These are phyloP conservation scores for Talaromyces liani DNA, from an alignment of 495 filamentous ascomycete species.

Conservation along the genomic window DNA sequence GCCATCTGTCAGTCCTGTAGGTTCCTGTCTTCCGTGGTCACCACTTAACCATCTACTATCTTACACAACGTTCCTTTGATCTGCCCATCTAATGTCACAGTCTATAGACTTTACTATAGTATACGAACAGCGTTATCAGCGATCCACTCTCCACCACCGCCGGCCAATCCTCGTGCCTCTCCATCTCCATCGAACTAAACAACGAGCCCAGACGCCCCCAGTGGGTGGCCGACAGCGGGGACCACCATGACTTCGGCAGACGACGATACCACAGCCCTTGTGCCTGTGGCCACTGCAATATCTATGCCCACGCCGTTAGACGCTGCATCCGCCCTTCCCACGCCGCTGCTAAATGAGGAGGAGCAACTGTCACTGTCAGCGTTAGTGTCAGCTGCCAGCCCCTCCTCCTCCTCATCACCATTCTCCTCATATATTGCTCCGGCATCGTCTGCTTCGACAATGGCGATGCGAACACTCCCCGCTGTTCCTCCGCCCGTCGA, in stretches of 20 bases:
- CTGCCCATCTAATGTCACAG: neutral
- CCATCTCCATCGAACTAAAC: too few relatives aligned
- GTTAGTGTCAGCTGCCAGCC: neutral
- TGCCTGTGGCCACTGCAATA: neutral
- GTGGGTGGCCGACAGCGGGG: neutral
- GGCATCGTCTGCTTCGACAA: neutral
- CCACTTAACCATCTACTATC: neutral
- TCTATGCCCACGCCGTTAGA: neutral
- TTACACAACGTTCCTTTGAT: neutral
- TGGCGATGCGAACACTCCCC: slow-evolving; percentile 4
- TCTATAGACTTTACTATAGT: neutral
- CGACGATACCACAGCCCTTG: neutral
- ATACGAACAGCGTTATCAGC: neutral
- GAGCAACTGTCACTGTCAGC: neutral
- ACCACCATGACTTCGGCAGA: neutral
- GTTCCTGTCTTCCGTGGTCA: neutral
- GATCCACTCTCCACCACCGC: neutral
- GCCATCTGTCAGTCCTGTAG: slow-evolving; percentile 3
- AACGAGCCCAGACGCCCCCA: too few relatives aligned
- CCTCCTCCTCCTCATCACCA: neutral
- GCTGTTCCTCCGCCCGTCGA: slow-evolving; percentile 4
- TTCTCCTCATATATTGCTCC: neutral
- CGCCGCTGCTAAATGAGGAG: neutral
- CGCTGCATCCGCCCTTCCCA: neutral
- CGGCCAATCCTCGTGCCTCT: neutral